Evolutionary conservation across 352 stramenopile species (phyloP).

Genomic region (Hyphochytrium catenoides): DNA sequence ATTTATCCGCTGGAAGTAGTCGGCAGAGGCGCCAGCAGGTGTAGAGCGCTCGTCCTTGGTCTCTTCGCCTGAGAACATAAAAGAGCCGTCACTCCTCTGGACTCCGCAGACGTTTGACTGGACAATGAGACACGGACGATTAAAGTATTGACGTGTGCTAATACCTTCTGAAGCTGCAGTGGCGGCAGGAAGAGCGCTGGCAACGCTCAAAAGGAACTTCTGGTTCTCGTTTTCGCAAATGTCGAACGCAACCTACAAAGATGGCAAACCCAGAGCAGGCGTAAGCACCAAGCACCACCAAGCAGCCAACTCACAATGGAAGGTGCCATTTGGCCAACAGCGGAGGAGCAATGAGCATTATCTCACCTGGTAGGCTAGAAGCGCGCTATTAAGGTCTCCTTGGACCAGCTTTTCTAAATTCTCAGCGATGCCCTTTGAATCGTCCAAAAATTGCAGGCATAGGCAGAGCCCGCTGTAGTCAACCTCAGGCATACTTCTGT

Average conservation of each 20-base stretch:
- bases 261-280: too few relatives aligned
- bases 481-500: conserved; percentile 24
- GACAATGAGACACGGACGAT: conserved; percentile 6
- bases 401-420: conserved; percentile 64
- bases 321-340: too few relatives aligned
- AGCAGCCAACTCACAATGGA: too few relatives aligned
- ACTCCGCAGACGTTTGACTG: conserved; percentile 5
- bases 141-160: conserved; percentile 15
- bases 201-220: conserved; percentile 81
- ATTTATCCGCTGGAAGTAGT: conserved; percentile 54
- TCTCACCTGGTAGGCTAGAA: conserved; percentile 91
- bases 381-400: conserved; percentile 27
- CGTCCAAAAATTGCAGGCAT: conserved; percentile 65
- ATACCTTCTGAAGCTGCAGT: conserved; percentile 12
- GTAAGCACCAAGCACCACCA: too few relatives aligned
- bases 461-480: conserved; percentile 52
- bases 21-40: conserved; percentile 19
- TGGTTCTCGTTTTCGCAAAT: conserved; percentile 92
- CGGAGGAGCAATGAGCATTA: too few relatives aligned
- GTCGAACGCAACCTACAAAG: conserved; percentile 96
- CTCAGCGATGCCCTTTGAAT: conserved; percentile 37
- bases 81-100: conserved; percentile 11
- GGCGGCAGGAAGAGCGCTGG: conserved; percentile 37
- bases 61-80: conserved; percentile 14
- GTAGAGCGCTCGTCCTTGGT: conserved; percentile 13